phyloP scores from a whole-genome alignment of 139 green algal species.

The Tetraselmis striata region DNA sequence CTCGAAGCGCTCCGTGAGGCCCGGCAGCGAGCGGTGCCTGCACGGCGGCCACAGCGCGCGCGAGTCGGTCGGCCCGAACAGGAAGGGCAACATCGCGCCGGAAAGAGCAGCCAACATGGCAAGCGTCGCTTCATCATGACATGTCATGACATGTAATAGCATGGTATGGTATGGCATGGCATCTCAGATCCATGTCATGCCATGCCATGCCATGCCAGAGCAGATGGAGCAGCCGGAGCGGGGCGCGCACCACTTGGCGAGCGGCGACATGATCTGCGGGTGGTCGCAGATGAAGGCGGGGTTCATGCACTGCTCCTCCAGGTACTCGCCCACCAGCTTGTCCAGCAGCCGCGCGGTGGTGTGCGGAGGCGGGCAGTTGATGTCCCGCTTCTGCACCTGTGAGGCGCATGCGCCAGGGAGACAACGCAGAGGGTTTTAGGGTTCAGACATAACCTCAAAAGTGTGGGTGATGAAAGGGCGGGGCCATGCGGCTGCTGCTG shows the following conservation, averaged over 20 bases:
- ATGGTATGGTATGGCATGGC: no score
- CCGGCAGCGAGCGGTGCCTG: slow-evolving; percentile 71
- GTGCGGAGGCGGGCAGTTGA: slow-evolving; percentile 80
- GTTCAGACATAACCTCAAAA: no score
- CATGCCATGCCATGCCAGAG: no score
- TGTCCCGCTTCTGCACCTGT: slow-evolving; percentile 57
- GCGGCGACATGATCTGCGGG: slow-evolving; percentile 96
- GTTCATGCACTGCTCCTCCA: slow-evolving; percentile 90
- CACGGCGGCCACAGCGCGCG: neutral
- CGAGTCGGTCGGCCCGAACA: neutral
- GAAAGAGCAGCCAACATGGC: neutral
- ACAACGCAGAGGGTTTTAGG: neutral
- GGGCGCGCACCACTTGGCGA: slow-evolving; percentile 97
- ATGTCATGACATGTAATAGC: no score
- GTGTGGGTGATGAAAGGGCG: no score
- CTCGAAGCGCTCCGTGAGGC: slow-evolving; percentile 98
- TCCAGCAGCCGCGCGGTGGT: slow-evolving; percentile 92
- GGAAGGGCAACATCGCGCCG: neutral
- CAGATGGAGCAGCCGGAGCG: no score
- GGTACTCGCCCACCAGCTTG: slow-evolving; percentile 96
- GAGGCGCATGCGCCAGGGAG: neutral
- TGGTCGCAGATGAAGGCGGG: slow-evolving; percentile 98
- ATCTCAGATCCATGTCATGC: no score
- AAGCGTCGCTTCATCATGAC: no score
- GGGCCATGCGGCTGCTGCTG: no score